These are phyloP conservation scores for Russula earlei DNA, from an alignment of 768 basidiomycete genomes.

Conservation along the genomic window DNA sequence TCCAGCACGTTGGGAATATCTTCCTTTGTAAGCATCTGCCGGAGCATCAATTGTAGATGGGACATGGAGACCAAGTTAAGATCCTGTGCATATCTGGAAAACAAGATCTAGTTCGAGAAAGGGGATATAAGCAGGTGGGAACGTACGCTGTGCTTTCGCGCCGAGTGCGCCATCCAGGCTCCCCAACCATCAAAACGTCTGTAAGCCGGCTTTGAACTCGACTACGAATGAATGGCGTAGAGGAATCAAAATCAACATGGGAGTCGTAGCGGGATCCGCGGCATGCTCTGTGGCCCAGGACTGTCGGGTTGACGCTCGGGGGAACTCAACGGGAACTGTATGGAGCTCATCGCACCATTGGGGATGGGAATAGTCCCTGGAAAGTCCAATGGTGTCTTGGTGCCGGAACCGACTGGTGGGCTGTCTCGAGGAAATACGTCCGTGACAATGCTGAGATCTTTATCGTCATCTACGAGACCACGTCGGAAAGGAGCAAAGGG, in stretches of 20 bases:
- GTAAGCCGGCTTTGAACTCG: conserved; percentile 67
- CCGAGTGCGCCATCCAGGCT: conserved; percentile 78
- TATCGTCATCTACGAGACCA: conserved; percentile 68
- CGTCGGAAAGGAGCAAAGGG: conserved; percentile 70
- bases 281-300: conserved; percentile 45
- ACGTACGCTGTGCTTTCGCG: conserved; percentile 86
- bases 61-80: conserved; percentile 80
- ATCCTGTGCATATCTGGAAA: conserved; percentile 65
- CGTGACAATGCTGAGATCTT: conserved; percentile 39
- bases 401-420: conserved; percentile 34
- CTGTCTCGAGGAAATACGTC: conserved; percentile 36
- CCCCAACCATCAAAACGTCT: conserved; percentile 43
- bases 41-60: conserved; percentile 84
- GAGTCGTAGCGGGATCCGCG: conserved; percentile 61
- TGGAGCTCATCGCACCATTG: conserved; percentile 52
- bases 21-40: conserved; percentile 81
- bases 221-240: conserved; percentile 77
- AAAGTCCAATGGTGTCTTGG: conserved; percentile 49
- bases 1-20: conserved; percentile 71
- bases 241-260: conserved; percentile 60
- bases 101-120: neutral
- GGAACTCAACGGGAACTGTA: conserved; percentile 74
- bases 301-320: conserved; percentile 46
- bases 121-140: neutral
- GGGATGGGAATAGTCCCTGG: conserved; percentile 45